phyloP scores from a whole-genome alignment of 2,329 filamentous ascomycete genomes.

The Xylariaceae sp. region DNA sequence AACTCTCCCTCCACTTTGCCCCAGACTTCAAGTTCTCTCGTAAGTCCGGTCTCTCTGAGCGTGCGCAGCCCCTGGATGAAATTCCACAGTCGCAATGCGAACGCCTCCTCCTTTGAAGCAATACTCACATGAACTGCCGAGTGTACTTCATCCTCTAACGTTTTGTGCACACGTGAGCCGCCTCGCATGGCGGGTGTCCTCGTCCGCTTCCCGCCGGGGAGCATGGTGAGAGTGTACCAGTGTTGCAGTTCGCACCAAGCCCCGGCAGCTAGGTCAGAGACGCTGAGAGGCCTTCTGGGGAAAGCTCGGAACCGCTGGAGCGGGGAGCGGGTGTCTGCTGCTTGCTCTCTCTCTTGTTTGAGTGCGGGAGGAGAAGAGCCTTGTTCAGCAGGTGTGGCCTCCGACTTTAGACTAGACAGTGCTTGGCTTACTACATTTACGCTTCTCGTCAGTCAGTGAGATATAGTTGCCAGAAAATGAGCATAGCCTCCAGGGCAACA shows the following conservation, averaged over 20 bases:
- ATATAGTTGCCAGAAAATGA: constrained; percentile 23
- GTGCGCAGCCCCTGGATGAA: constrained; percentile 77
- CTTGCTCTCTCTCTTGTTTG: constrained; percentile 35
- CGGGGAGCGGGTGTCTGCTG: constrained; percentile 47
- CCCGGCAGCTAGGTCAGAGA: constrained; percentile 81
- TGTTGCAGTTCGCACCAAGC: constrained; percentile 97
- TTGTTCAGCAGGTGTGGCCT: constrained; percentile 14
- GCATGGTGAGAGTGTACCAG: constrained; percentile 74
- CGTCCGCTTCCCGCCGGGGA: constrained; percentile 64
- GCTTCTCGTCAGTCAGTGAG: constrained; percentile 57
- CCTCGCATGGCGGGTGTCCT: constrained; percentile 77
- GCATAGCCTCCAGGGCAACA: constrained; percentile 24
- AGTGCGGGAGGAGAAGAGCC: constrained; percentile 12
- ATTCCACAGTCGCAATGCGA: constrained; percentile 85
- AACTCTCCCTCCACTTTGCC: constrained; percentile 75
- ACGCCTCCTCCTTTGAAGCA: constrained; percentile 70
- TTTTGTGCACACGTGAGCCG: constrained; percentile 73
- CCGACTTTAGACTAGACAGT: constrained; percentile 26
- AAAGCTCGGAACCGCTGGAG: constrained; percentile 72
- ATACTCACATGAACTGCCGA: constrained; percentile 67
- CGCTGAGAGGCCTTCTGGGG: constrained; percentile 73
- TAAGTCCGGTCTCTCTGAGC: constrained; percentile 63
- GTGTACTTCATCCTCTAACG: constrained; percentile 80
- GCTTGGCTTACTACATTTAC: constrained; percentile 57
- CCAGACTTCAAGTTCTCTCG: constrained; percentile 78